phyloP scores from a whole-genome alignment of 495 filamentous ascomycete genomes.

The Filosporella fistucella region DNA sequence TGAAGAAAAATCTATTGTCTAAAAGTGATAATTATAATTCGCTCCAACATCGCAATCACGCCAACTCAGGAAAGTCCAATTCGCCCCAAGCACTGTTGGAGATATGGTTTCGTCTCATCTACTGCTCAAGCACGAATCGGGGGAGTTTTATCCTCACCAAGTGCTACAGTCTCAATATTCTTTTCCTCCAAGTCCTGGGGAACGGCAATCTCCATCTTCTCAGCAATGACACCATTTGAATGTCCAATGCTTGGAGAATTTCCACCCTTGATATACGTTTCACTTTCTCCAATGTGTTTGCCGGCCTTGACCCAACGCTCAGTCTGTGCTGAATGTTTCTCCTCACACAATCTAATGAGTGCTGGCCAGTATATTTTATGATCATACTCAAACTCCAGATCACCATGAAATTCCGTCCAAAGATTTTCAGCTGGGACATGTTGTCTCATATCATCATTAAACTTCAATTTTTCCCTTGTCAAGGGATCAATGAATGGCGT shows the following conservation, averaged over 20 bases:
- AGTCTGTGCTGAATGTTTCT: conserved; percentile 50
- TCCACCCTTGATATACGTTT: conserved; percentile 63
- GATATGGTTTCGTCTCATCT: too few species aligned
- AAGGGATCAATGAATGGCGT: conserved; percentile 92
- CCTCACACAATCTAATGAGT: conserved; percentile 59
- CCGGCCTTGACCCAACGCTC: conserved; percentile 76
- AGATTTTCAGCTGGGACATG: conserved; percentile 77
- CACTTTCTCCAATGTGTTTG: conserved; percentile 75
- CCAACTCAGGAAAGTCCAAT: too few species aligned
- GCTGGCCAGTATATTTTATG: conserved; percentile 88
- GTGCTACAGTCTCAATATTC: conserved; percentile 1
- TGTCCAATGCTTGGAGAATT: conserved; percentile 13
- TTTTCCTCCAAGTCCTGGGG: background rate
- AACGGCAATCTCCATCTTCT: background rate
- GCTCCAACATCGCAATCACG: too few species aligned
- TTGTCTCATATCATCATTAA: conserved; percentile 79
- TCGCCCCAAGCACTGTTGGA: too few species aligned
- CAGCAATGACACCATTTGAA: background rate
- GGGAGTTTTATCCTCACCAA: background rate
- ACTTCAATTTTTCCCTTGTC: conserved; percentile 88
- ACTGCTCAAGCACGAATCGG: background rate
- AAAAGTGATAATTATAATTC: too few species aligned
- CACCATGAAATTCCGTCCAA: conserved; percentile 57
- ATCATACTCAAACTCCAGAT: conserved; percentile 79
- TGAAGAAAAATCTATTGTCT: too few species aligned